A percentile compares a stretch with the other conserved stretches of the same genome.
Evolutionary conservation across 2,329 filamentous ascomycete species (phyloP).

Genomic region (Fusarium chuoi): DNA sequence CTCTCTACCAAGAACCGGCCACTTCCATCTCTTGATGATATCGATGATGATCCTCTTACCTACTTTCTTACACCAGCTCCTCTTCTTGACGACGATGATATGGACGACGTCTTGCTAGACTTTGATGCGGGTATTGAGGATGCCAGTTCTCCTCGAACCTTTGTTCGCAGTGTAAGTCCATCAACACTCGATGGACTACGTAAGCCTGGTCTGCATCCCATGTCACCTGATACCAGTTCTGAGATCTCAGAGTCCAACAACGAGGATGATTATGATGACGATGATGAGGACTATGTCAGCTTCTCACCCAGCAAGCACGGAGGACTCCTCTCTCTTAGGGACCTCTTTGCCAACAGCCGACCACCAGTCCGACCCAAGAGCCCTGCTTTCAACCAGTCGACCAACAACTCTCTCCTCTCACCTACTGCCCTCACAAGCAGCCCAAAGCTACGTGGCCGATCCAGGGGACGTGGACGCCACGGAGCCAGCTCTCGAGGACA

Average conservation of each 20-base stretch:
- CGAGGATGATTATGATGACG: conserved; percentile 60
- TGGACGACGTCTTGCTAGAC: conserved; percentile 59
- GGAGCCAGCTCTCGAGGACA: conserved; percentile 42
- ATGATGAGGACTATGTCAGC: conserved; percentile 62
- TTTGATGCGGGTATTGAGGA: conserved; percentile 69
- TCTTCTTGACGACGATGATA: conserved; percentile 53
- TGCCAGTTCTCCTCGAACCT: conserved; percentile 54
- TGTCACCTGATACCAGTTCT: conserved; percentile 42
- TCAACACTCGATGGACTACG: conserved; percentile 64
- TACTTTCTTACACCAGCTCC: conserved; percentile 66
- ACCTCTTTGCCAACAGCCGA: conserved; percentile 53
- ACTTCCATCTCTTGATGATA: conserved; percentile 58
- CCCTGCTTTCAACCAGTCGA: conserved; percentile 46
- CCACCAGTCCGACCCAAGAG: conserved; percentile 46
- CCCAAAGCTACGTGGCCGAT: conserved; percentile 46
- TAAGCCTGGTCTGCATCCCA: conserved; percentile 49
- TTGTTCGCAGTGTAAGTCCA: conserved; percentile 66
- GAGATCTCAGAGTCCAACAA: conserved; percentile 58
- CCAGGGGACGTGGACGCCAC: conserved; percentile 45
- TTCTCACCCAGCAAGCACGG: conserved; percentile 54
- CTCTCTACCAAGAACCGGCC: conserved; percentile 53
- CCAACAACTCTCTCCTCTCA: conserved; percentile 44
- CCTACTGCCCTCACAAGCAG: conserved; percentile 40
- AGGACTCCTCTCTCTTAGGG: conserved; percentile 55
- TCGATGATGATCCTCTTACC: conserved; percentile 64